Evolutionary conservation across 179 eudicot species (phyloP).

Genomic region (Actinidia polygama): DNA sequence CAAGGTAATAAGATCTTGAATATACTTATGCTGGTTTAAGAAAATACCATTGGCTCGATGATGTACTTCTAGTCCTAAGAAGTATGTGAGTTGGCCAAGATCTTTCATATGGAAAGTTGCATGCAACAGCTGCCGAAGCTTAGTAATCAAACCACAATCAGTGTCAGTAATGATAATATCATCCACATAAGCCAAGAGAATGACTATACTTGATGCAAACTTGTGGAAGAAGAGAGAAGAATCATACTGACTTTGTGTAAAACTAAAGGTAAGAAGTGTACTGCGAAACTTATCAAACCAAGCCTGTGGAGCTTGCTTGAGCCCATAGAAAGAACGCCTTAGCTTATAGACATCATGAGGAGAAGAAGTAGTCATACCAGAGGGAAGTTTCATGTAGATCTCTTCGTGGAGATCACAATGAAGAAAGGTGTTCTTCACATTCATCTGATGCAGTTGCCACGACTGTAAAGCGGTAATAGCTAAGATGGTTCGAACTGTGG

Average conservation of each 20-base stretch:
- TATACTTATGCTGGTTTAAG: no score
- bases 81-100: neutral
- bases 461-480: neutral
- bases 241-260: conserved; percentile 8
- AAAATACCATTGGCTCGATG: no score
- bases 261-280: neutral
- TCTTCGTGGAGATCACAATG: neutral
- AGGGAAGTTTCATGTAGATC: neutral
- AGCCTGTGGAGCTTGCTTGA: conserved; percentile 15
- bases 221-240: neutral
- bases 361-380: no score
- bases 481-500: neutral
- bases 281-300: conserved; percentile 17
- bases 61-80: no score
- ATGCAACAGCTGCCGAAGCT: neutral
- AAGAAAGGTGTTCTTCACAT: neutral
- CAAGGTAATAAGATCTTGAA: no score
- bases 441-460: conserved; percentile 1
- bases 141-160: neutral
- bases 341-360: neutral
- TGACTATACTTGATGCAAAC: neutral
- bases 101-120: conserved; percentile 15
- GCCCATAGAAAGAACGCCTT: neutral
- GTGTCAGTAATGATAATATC: neutral
- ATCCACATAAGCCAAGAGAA: no score